Evolutionary conservation across 2,329 filamentous ascomycete genomes (phyloP).

Genomic region (Colletotrichum siamense): DNA sequence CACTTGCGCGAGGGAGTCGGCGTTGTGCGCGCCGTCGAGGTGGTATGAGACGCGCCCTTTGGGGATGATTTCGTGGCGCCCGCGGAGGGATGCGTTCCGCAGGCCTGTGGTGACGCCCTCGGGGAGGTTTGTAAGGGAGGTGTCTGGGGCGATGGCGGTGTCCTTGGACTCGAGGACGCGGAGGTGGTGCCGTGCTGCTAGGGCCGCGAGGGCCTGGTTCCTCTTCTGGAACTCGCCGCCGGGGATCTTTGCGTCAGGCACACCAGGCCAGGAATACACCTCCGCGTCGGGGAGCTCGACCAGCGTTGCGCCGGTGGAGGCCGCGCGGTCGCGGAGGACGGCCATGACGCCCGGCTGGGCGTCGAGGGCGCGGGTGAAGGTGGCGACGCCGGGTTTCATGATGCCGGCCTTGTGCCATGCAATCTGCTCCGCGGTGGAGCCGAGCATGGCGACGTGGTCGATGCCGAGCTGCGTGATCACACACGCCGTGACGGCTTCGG

Average conservation of each 20-base stretch:
- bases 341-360: slow-evolving; percentile 41
- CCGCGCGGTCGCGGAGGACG: slow-evolving; percentile 56
- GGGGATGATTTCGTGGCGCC: slow-evolving; percentile 72
- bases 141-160: slow-evolving; percentile 40
- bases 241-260: slow-evolving; percentile 51
- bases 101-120: slow-evolving; percentile 74
- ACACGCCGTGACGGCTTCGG: slow-evolving; percentile 56
- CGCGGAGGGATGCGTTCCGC: slow-evolving; percentile 77
- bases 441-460: slow-evolving; percentile 70
- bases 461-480: slow-evolving; percentile 72
- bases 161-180: slow-evolving; percentile 42
- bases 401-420: slow-evolving; percentile 80
- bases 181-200: slow-evolving; percentile 41
- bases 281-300: slow-evolving; percentile 28
- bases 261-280: slow-evolving; percentile 6
- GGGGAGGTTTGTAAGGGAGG: slow-evolving; percentile 46
- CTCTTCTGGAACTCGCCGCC: slow-evolving; percentile 63
- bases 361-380: slow-evolving; percentile 41
- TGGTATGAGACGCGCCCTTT: slow-evolving; percentile 75
- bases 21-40: slow-evolving; percentile 91
- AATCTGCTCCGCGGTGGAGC: slow-evolving; percentile 67
- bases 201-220: slow-evolving; percentile 59
- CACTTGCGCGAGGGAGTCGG: slow-evolving; percentile 85
- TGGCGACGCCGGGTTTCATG: slow-evolving; percentile 64
- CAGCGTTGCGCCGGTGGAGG: slow-evolving; percentile 55